A percentile compares a stretch with the other conserved stretches of the same genome.
phyloP scores from a whole-genome alignment of 2,329 filamentous ascomycete species.

The Emergomyces pasteurianus region DNA sequence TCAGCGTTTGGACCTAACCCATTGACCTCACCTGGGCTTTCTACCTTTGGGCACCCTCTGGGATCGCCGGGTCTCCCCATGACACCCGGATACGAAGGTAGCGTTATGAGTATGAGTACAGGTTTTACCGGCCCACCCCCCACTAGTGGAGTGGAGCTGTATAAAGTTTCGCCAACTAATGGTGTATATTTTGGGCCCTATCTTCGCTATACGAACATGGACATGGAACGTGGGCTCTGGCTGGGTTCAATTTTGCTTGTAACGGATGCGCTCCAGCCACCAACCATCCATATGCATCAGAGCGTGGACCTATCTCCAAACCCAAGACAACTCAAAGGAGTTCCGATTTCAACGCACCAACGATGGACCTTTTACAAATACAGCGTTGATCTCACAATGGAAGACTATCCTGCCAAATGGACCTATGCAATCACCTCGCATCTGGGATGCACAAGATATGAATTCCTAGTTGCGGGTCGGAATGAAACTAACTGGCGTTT shows the following conservation, averaged over 20 bases:
- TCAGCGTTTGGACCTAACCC: slow-evolving; percentile 43
- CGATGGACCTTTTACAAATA: slow-evolving; percentile 95
- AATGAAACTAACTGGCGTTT: slow-evolving; percentile 91
- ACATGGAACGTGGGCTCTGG: slow-evolving; percentile 82
- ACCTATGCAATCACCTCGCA: slow-evolving; percentile 97
- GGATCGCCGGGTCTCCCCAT: slow-evolving; percentile 72
- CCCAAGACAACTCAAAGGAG: slow-evolving; percentile 70
- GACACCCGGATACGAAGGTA: slow-evolving; percentile 73
- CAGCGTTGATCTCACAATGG: slow-evolving; percentile 81
- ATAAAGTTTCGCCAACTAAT: slow-evolving; percentile 86
- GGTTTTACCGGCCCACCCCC: slow-evolving; percentile 85
- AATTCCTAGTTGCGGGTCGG: slow-evolving; percentile 86
- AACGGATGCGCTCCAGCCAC: slow-evolving; percentile 80
- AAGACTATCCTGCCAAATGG: slow-evolving; percentile 74
- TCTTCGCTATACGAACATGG: slow-evolving; percentile 92
- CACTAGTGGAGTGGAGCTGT: slow-evolving; percentile 80
- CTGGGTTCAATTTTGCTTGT: slow-evolving; percentile 87
- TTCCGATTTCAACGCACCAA: slow-evolving; percentile 77
- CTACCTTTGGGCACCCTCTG: slow-evolving; percentile 48
- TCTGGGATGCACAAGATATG: slow-evolving; percentile 92
- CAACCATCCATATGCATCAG: slow-evolving; percentile 89
- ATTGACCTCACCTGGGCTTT: slow-evolving; percentile 59
- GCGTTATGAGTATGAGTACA: slow-evolving; percentile 72
- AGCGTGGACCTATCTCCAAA: slow-evolving; percentile 87
- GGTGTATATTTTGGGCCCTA: slow-evolving; percentile 98